Conservation (phyloP, 208 protist genomes). For the Novymonas esmeraldas region DNA sequence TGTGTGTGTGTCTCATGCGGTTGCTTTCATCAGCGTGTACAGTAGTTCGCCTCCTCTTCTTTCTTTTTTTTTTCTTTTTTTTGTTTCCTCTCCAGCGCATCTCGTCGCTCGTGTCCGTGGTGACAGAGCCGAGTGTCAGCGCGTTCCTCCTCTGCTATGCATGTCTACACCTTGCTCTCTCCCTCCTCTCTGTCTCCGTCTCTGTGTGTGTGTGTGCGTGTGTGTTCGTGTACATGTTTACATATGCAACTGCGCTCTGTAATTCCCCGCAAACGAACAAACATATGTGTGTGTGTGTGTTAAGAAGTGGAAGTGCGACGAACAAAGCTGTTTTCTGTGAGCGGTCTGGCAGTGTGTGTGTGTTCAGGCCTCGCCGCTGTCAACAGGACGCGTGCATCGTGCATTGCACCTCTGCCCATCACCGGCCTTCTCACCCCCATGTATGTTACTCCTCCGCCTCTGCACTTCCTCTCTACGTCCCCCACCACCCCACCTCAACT, state of each 20-base stretch:
- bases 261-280: neutral
- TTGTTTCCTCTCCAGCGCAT: conserved; percentile 1
- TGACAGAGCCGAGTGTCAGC: neutral
- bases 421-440: no score
- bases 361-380: no score
- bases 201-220: neutral
- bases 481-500: neutral
- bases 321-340: no score
- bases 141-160: conserved; percentile 2
- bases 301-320: no score
- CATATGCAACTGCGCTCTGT: no score
- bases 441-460: neutral
- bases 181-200: neutral
- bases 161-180: neutral
- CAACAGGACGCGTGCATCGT: no score
- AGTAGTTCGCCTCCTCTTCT: neutral
- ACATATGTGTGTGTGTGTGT: neutral
- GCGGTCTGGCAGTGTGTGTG: no score
- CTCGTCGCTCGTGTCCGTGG: neutral
- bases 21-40: conserved; percentile 7
- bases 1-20: no score
- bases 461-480: neutral
- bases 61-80: conserved; percentile 7
- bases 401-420: no score
- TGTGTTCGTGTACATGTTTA: neutral